A percentile compares a stretch with the other conserved stretches of the same genome.
Evolutionary conservation across 2,329 filamentous ascomycete species (phyloP).

Genomic region (Claviceps quebecensis): DNA sequence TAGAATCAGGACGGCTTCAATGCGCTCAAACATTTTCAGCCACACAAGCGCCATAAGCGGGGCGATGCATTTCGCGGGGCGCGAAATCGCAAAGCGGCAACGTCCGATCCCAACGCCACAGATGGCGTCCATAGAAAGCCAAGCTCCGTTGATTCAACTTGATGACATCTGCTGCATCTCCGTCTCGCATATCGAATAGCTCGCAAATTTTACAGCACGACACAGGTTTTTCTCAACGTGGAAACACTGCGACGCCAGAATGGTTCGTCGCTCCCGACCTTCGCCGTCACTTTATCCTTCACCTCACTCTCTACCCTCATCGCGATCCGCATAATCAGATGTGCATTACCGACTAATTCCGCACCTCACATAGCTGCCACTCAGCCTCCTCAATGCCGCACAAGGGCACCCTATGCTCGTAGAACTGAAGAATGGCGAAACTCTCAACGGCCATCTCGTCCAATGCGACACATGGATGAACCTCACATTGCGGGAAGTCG

Average conservation of each 20-base stretch:
- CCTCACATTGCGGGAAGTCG: slow-evolving; percentile 88
- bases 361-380: slow-evolving; percentile 37
- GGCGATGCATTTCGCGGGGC: slow-evolving; percentile 17
- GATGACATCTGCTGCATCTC: not conserved
- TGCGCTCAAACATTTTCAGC: not conserved
- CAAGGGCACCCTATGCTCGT: slow-evolving; percentile 97
- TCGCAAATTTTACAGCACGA: not conserved
- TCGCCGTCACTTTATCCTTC: not conserved
- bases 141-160: too few relatives aligned
- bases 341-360: not conserved
- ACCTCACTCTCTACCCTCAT: not conserved
- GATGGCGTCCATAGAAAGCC: too few relatives aligned
- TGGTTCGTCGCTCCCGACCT: not conserved
- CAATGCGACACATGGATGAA: slow-evolving; percentile 99
- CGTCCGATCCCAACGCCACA: too few relatives aligned
- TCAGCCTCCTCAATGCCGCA: slow-evolving; percentile 82
- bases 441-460: slow-evolving; percentile 88
- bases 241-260: not conserved
- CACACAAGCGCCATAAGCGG: slow-evolving; percentile 7
- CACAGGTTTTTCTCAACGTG: not conserved
- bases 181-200: not conserved
- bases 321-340: not conserved
- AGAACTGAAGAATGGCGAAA: slow-evolving; percentile 95
- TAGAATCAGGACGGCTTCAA: too few relatives aligned
- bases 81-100: not conserved